These are phyloP conservation scores for Penicillium griseofulvum DNA, from an alignment of 2,329 filamentous ascomycete species.

Conservation along the genomic window DNA sequence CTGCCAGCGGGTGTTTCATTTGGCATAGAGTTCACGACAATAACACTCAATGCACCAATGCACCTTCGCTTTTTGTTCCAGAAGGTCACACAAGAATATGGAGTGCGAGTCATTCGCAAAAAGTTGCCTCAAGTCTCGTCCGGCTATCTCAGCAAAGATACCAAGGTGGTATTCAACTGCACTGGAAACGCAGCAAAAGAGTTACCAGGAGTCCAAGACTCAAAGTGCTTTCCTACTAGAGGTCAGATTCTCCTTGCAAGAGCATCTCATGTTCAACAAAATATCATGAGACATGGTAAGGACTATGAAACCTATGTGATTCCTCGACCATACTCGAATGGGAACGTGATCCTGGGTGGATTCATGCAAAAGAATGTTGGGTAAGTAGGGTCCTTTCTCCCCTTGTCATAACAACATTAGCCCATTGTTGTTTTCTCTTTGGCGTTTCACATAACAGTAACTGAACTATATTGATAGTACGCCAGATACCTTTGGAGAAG, in stretches of 20 bases:
- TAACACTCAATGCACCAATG: constrained; percentile 41
- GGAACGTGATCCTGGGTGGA: constrained; percentile 40
- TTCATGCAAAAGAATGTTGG: constrained; percentile 28
- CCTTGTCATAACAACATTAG: background rate
- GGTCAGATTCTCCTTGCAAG: constrained; percentile 41
- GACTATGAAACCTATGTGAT: constrained; percentile 46
- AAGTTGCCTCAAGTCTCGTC: background rate
- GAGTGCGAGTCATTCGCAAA: constrained; percentile 1
- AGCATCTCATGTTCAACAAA: constrained; percentile 35
- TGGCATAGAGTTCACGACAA: constrained; percentile 38
- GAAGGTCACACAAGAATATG: constrained; percentile 1
- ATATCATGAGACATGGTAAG: constrained; percentile 42
- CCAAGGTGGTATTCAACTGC: constrained; percentile 10
- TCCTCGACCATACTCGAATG: constrained; percentile 38
- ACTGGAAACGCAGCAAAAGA: constrained; percentile 37
- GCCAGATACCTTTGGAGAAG: constrained; percentile 33
- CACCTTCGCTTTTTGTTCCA: constrained; percentile 36
- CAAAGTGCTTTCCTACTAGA: constrained; percentile 43
- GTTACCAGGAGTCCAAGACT: constrained; percentile 38
- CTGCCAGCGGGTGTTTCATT: constrained; percentile 36
- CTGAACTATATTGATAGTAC: constrained; percentile 28
- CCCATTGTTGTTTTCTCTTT: background rate
- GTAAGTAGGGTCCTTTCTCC: constrained; percentile 10
- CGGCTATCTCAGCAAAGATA: constrained; percentile 6
- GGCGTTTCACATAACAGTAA: background rate